phyloP scores from a whole-genome alignment of 352 stramenopile species.

The Pythium pyrilobum region DNA sequence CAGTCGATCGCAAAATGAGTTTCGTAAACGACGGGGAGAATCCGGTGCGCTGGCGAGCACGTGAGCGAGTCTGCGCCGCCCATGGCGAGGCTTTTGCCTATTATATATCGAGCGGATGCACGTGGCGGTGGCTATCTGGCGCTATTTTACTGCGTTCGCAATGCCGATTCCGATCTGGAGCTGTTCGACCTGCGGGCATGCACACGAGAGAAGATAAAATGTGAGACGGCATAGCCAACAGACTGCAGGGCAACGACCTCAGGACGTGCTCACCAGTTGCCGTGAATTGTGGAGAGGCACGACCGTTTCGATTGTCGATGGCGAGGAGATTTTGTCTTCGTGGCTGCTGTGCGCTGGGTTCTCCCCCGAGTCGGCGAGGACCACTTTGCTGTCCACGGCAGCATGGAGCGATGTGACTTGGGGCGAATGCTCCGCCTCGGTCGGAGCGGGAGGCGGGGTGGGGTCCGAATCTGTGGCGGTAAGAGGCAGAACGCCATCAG shows the following conservation, averaged over 20 bases:
- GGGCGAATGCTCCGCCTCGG: not conserved
- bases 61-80: no score
- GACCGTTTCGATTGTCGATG: conserved; percentile 74
- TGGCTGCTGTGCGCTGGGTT: conserved; percentile 31
- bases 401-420: conserved; percentile 11
- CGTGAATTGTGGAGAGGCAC: conserved; percentile 62
- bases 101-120: no score
- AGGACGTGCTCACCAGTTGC: conserved; percentile 36
- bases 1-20: not conserved
- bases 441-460: no score
- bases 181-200: conserved; percentile 18
- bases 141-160: conserved; percentile 23
- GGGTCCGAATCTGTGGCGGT: no score
- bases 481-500: not conserved
- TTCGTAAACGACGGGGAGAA: not conserved
- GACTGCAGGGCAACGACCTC: no score
- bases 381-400: conserved; percentile 28
- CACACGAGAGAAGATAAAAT: not conserved
- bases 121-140: not conserved
- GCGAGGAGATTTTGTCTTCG: conserved; percentile 54
- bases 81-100: not conserved
- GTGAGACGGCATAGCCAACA: not conserved
- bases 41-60: no score
- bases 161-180: conserved; percentile 19
- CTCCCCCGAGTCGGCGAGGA: conserved; percentile 20